These are phyloP conservation scores for Colletotrichum coccodes DNA, from an alignment of 2,329 filamentous ascomycete genomes.

Conservation along the genomic window DNA sequence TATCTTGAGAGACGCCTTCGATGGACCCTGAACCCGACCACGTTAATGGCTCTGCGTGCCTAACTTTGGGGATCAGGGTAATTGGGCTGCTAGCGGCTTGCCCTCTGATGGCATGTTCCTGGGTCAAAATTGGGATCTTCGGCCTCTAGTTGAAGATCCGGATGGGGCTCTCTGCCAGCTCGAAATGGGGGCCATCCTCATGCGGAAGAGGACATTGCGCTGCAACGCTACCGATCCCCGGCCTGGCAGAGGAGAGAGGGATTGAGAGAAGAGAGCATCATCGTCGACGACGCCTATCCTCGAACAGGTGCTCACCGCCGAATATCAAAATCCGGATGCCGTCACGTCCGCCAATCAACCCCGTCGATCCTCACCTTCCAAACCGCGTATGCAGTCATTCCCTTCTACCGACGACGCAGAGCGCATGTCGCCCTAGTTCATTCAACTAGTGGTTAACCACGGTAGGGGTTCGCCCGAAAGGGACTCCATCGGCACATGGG, in stretches of 20 bases:
- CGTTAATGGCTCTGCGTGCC: slow-evolving; percentile 20
- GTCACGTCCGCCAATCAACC: not conserved
- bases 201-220: slow-evolving; percentile 22
- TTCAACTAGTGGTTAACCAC: not conserved
- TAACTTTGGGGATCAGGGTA: not conserved
- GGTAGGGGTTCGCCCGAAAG: not conserved
- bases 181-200: slow-evolving; percentile 9
- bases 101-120: slow-evolving; percentile 27
- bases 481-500: not conserved
- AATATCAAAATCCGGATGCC: slow-evolving; percentile 21
- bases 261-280: slow-evolving; percentile 1
- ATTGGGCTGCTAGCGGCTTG: slow-evolving; percentile 26
- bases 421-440: not conserved
- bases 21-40: slow-evolving; percentile 25
- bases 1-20: slow-evolving; percentile 12
- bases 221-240: slow-evolving; percentile 5
- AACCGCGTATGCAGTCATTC: not conserved
- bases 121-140: slow-evolving; percentile 31
- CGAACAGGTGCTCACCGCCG: slow-evolving; percentile 12
- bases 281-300: slow-evolving; percentile 5
- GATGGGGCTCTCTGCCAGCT: slow-evolving; percentile 27
- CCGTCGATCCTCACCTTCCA: slow-evolving; percentile 5
- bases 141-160: slow-evolving; percentile 29
- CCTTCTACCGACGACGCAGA: not conserved
- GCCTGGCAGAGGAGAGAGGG: not conserved